Evolutionary conservation across 2,329 filamentous ascomycete genomes (phyloP).

Genomic region (Stachybotrys echinatus): DNA sequence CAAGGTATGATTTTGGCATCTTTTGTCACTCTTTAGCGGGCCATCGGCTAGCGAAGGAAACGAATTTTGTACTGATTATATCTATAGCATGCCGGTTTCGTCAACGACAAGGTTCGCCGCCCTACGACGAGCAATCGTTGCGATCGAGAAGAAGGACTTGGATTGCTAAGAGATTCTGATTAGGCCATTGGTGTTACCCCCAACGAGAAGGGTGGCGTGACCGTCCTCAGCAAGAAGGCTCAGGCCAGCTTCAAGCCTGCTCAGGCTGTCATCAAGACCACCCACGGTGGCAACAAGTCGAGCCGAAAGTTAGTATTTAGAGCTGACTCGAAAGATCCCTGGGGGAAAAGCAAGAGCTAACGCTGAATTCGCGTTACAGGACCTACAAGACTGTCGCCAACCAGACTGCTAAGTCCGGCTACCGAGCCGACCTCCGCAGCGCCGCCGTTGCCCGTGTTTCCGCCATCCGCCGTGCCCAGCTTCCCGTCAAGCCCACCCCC

Average conservation of each 20-base stretch:
- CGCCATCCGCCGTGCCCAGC: slow-evolving; percentile 76
- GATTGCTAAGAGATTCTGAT: too few species aligned
- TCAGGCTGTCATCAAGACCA: slow-evolving; percentile 56
- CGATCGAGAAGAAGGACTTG: too few species aligned
- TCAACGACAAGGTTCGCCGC: slow-evolving; percentile 80
- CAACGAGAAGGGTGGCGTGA: slow-evolving; percentile 73
- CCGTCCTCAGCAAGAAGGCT: slow-evolving; percentile 80
- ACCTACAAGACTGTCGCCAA: slow-evolving; percentile 86
- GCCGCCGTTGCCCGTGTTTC: slow-evolving; percentile 81
- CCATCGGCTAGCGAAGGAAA: neutral
- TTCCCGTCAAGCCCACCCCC: slow-evolving; percentile 68
- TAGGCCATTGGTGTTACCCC: slow-evolving; percentile 78
- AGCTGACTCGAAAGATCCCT: neutral
- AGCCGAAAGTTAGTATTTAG: slow-evolving; percentile 56
- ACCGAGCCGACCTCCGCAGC: slow-evolving; percentile 74
- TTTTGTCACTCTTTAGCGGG: neutral
- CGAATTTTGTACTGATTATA: slow-evolving; percentile 29
- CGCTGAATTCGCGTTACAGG: slow-evolving; percentile 50
- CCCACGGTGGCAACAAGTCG: slow-evolving; percentile 67
- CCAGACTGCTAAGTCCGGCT: slow-evolving; percentile 75
- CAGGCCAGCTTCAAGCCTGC: slow-evolving; percentile 68
- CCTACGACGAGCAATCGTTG: too few species aligned
- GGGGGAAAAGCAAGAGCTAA: neutral
- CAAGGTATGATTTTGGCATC: slow-evolving; percentile 56
- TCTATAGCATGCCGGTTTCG: slow-evolving; percentile 78